These are phyloP conservation scores for Vaccinium macrocarpon DNA, from an alignment of 148 eudicot species.

Conservation along the genomic window DNA sequence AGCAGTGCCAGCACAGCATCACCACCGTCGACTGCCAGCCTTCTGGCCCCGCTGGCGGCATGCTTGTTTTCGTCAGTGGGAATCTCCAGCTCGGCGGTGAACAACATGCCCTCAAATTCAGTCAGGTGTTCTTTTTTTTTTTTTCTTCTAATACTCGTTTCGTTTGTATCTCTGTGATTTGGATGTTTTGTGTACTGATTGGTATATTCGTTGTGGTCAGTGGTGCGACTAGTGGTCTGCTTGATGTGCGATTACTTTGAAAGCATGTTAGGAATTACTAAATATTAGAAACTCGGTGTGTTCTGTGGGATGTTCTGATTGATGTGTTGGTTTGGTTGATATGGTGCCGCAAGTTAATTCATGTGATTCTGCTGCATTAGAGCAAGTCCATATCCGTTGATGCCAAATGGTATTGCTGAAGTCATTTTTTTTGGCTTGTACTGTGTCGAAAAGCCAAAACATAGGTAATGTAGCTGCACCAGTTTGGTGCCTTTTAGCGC, in stretches of 20 bases:
- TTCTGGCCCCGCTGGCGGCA: constrained; percentile 58
- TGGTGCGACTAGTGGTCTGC: neutral
- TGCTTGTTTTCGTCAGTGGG: constrained; percentile 65
- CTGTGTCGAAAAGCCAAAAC: too few relatives aligned
- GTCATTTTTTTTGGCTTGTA: too few relatives aligned
- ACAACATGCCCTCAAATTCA: constrained; percentile 54
- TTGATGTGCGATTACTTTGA: neutral
- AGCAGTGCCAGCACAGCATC: constrained; percentile 56
- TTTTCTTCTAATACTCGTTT: constrained; percentile 15
- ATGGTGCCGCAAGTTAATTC: neutral
- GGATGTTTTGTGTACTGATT: too few relatives aligned
- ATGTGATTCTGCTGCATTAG: neutral
- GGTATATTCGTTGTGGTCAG: neutral
- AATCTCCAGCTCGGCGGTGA: constrained; percentile 61
- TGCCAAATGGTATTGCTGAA: too few relatives aligned
- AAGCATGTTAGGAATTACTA: neutral
- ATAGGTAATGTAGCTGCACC: too few relatives aligned
- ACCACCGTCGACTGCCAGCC: constrained; percentile 63
- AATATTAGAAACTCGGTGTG: neutral
- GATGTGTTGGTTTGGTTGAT: neutral
- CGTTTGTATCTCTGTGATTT: neutral
- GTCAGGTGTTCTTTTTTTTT: constrained; percentile 39
- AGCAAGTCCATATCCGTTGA: neutral
- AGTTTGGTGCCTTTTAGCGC: too few relatives aligned
- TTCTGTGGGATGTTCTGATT: neutral